Evolutionary conservation across 2,329 filamentous ascomycete species (phyloP).

Genomic region (Microsporum canis): DNA sequence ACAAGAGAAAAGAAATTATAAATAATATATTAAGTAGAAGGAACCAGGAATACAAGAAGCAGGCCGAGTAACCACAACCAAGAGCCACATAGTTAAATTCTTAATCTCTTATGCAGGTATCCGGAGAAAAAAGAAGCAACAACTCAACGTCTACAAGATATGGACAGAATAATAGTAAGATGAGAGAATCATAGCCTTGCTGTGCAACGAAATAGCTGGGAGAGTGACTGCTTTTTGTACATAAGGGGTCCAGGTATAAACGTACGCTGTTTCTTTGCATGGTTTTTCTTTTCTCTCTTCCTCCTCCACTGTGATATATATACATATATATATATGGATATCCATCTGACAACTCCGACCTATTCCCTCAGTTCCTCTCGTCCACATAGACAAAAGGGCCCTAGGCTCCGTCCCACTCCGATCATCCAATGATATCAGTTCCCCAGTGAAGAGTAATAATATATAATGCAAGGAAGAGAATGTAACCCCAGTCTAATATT

Average conservation of each 20-base stretch:
- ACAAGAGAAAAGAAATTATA: neutral
- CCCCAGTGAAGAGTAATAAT: neutral
- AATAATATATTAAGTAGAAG: neutral
- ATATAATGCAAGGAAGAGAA: neutral
- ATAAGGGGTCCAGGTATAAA: neutral
- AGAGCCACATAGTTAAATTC: neutral
- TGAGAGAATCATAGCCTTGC: neutral
- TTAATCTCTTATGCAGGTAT: neutral
- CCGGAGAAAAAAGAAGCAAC: neutral
- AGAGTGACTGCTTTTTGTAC: neutral
- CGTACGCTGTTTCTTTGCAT: neutral
- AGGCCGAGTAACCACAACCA: neutral
- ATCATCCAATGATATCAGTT: neutral
- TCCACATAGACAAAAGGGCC: neutral
- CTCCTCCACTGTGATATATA: neutral
- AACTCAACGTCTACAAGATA: neutral
- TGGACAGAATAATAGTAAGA: neutral
- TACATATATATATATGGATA: neutral
- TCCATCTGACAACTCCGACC: neutral
- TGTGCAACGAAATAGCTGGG: neutral
- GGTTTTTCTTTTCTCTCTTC: neutral
- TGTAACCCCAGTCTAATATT: slow-evolving; percentile 3
- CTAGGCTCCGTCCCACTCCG: neutral
- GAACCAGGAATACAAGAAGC: neutral
- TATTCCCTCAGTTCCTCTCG: neutral